Conservation (phyloP, 1,139 yeast genomes). For the Waltiozyma sp. region DNA sequence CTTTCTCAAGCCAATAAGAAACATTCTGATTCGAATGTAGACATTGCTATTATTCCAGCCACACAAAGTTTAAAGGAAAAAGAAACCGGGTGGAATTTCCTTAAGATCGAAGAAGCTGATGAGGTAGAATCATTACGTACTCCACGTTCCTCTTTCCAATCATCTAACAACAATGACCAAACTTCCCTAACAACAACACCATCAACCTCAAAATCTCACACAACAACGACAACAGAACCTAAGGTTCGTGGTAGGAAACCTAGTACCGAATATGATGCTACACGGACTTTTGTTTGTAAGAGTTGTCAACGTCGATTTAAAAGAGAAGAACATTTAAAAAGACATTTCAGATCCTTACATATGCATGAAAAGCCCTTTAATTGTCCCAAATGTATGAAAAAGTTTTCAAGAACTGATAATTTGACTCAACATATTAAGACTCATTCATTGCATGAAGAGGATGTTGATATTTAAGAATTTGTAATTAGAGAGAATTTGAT, state of each 20-base stretch:
- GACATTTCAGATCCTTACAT: slow-evolving; percentile 66
- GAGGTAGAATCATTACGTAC: not conserved
- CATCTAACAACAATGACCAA: not conserved
- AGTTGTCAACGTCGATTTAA: slow-evolving; percentile 52
- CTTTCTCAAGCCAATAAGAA: slow-evolving; percentile 1
- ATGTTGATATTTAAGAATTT: too few species aligned
- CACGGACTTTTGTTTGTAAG: slow-evolving; percentile 27
- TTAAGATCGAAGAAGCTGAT: not conserved
- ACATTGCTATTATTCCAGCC: too few species aligned
- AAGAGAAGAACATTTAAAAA: slow-evolving; percentile 69
- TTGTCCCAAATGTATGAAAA: slow-evolving; percentile 60
- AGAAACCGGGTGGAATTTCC: not conserved
- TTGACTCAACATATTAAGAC: slow-evolving; percentile 67
- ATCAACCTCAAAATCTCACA: not conserved
- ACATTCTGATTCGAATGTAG: too few species aligned
- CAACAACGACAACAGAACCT: slow-evolving; percentile 12
- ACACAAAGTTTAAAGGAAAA: too few species aligned
- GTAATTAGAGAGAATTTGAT: too few species aligned
- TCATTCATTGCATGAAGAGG: slow-evolving; percentile 24
- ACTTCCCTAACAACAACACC: not conserved
- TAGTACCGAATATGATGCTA: slow-evolving; percentile 24
- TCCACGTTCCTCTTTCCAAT: not conserved
- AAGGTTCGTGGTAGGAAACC: slow-evolving; percentile 30
- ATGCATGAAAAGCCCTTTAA: slow-evolving; percentile 68
- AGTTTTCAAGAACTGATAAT: slow-evolving; percentile 68